Evolutionary conservation across 768 basidiomycete species (phyloP).

Genomic region (Pleurotus tuber-regium): DNA sequence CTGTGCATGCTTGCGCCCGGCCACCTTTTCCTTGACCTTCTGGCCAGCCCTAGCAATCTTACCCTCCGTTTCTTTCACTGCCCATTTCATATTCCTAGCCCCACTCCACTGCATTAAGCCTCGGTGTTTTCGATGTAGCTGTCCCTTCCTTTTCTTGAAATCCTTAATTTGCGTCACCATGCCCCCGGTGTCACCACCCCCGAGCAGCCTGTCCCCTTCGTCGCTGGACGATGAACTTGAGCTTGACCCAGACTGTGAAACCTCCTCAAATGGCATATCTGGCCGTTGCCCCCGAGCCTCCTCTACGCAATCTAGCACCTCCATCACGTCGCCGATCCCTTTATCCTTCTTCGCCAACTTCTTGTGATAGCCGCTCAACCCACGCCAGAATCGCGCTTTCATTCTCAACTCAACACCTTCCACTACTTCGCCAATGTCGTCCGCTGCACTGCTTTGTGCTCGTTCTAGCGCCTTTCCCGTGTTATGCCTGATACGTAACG

Average conservation of each 20-base stretch:
- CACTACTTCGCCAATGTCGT: constrained; percentile 23
- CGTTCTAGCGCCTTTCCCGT: constrained; percentile 19
- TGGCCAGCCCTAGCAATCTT: constrained; percentile 36
- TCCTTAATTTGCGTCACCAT: constrained; percentile 32
- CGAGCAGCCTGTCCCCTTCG: constrained; percentile 21
- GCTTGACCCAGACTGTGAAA: constrained; percentile 5
- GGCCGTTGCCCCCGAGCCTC: constrained; percentile 26
- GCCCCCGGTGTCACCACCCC: constrained; percentile 17
- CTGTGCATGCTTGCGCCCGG: constrained; percentile 25
- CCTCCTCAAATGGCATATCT: constrained; percentile 22
- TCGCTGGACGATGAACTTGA: constrained; percentile 14
- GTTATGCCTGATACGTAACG: constrained; percentile 27
- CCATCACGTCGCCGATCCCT: constrained; percentile 38
- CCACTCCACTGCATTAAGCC: constrained; percentile 64
- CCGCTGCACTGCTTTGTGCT: constrained; percentile 24
- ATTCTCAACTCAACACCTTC: constrained; percentile 26
- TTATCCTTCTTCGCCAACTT: constrained; percentile 30
- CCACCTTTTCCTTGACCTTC: constrained; percentile 36
- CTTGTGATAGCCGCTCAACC: constrained; percentile 42
- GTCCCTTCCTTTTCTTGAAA: constrained; percentile 40
- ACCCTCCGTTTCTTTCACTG: constrained; percentile 49
- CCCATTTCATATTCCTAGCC: constrained; percentile 53
- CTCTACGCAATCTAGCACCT: constrained; percentile 40
- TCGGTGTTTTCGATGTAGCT: constrained; percentile 51
- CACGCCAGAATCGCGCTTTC: constrained; percentile 38